phyloP scores from a whole-genome alignment of 371 early-diverging fungal genomes.

The Conidiobolus incongruus region DNA sequence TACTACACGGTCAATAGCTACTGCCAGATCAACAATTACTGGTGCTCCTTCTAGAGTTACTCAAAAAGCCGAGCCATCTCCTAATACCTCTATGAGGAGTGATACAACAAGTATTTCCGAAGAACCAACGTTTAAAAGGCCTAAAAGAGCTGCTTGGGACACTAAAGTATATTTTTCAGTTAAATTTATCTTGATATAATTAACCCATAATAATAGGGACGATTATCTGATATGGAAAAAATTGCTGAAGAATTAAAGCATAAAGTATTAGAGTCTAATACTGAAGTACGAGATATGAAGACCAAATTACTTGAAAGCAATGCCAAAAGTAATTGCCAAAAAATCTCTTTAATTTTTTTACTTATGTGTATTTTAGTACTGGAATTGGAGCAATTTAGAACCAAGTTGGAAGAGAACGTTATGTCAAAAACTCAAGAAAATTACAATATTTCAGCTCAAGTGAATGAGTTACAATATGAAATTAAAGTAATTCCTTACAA shows the following conservation, averaged over 20 bases:
- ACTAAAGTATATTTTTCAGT: background rate
- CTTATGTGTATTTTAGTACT: conserved; percentile 12
- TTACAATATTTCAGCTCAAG: conserved; percentile 16
- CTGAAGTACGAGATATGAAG: conserved; percentile 9
- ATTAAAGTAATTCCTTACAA: conserved; percentile 14
- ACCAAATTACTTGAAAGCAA: conserved; percentile 10
- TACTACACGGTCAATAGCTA: background rate
- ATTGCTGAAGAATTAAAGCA: conserved; percentile 9
- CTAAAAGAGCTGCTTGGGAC: background rate
- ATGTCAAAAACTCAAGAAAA: conserved; percentile 29
- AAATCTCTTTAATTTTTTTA: background rate
- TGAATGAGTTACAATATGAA: conserved; percentile 18
- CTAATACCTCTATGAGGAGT: background rate
- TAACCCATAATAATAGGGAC: conserved; percentile 16
- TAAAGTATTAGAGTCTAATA: conserved; percentile 10
- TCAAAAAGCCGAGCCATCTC: background rate
- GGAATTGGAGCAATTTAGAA: conserved; percentile 21
- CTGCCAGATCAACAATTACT: background rate
- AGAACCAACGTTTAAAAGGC: background rate
- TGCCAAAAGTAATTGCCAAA: conserved; percentile 10
- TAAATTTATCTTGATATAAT: background rate
- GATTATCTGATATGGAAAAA: conserved; percentile 29
- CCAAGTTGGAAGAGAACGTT: conserved; percentile 23
- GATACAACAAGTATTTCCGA: background rate
- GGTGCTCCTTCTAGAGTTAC: background rate